Conservation (phyloP, 2,329 filamentous ascomycete species). For the Botrytis elliptica region DNA sequence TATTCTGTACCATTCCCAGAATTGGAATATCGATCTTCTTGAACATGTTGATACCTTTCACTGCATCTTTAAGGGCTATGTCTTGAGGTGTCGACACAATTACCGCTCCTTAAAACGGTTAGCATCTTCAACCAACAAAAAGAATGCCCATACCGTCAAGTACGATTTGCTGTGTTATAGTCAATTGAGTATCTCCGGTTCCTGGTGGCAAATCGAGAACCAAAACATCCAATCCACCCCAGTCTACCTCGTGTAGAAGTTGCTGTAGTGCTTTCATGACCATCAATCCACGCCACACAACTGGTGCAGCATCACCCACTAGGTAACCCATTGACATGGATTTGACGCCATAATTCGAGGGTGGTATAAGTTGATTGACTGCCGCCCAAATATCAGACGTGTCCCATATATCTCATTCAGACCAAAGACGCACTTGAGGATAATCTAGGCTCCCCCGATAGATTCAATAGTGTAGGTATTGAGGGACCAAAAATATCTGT, state of each 20-base stretch:
- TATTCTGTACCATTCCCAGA: constrained; percentile 88
- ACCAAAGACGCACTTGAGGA: constrained; percentile 59
- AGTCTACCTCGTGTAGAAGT: constrained; percentile 90
- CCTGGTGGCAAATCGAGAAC: constrained; percentile 91
- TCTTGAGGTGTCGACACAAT: constrained; percentile 94
- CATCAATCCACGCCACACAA: constrained; percentile 96
- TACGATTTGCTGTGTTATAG: constrained; percentile 92
- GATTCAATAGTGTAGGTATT: constrained; percentile 83
- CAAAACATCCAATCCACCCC: constrained; percentile 84
- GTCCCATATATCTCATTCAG: constrained; percentile 13
- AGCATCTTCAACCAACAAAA: background rate
- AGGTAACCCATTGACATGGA: constrained; percentile 99
- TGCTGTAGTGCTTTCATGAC: constrained; percentile 97
- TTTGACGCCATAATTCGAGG: constrained; percentile 93
- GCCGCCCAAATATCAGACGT: constrained; percentile 31
- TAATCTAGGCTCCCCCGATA: constrained; percentile 75
- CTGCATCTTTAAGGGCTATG: constrained; percentile 84
- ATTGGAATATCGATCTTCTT: constrained; percentile 72
- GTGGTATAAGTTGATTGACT: constrained; percentile 79
- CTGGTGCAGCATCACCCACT: constrained; percentile 72
- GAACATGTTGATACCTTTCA: constrained; percentile 92
- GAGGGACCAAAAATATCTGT: constrained; percentile 97
- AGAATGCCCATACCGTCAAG: constrained; percentile 64
- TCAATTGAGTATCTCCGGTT: constrained; percentile 93
- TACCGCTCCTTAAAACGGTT: constrained; percentile 58